Evolutionary conservation across 2,329 filamentous ascomycete species (phyloP), one percentile per base, ranked within the genome.

Genomic region (Colletotrichum tofieldiae): DNA sequence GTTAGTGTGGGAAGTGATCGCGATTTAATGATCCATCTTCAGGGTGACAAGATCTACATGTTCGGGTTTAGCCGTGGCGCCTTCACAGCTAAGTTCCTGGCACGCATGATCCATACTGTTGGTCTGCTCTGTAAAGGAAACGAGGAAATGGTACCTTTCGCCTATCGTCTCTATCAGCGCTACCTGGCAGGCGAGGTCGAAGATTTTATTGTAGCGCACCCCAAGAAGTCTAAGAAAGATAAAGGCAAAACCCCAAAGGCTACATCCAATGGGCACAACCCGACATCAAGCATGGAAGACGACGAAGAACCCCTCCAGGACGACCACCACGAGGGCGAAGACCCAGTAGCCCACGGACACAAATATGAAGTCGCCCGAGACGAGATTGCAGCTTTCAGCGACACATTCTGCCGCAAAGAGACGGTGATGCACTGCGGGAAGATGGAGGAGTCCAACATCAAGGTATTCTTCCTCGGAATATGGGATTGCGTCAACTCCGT

Each of bases 401-500:
- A 81, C 29, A 87, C 86, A 0, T 88, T 88, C 70, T 87, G 85
- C 74, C 83, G 84, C 29, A 80, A 81, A 47, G 81, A 82, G 56
- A 61, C 26, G 39, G 63, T 67, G 29, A 49, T 67, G 7, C 54
- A 70, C 51, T 74, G 74, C 43, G 75, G 59, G 0, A 35, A 67
- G 37, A 9, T 61, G 12, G 71, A 75, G 7, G 76, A 79, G 51
- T 77, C 78, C 23, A 83, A 84, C 55, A 85, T 87, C 61, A 84
- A 84, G 55, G 83, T 88, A 8, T 85, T 86, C 76, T 89, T 89
- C 77, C 84, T 89, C n/a, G 87, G 87, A 1, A 81, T 89, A 52
- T 89, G 86, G 80, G 87, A 89, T 75, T 87, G 84, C 71, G 87
- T 89, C 52, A 87, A 86, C 76, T 86, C 84, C 3, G 86, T 89